Conservation (phyloP, 2,329 filamentous ascomycete species). For the Samsoniella hepiali region DNA sequence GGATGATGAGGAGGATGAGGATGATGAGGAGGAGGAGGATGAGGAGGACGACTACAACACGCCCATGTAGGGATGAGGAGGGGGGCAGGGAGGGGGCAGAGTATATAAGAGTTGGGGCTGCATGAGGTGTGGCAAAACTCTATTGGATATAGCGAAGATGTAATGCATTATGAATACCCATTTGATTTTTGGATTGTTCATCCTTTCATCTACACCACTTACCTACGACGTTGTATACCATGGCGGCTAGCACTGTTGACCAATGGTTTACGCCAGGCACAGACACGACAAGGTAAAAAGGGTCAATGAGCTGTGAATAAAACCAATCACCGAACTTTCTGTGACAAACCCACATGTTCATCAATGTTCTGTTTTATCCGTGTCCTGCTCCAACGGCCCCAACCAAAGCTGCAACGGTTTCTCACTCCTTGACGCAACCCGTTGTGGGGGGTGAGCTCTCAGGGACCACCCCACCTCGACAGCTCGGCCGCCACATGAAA, state of each 20-base stretch:
- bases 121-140: not conserved
- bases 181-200: constrained; percentile 7
- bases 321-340: not conserved
- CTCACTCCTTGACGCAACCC: not conserved
- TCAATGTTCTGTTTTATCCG: too few species aligned
- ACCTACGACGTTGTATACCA: not conserved
- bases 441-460: not conserved
- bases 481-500: constrained; percentile 4
- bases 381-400: not conserved
- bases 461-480: not conserved
- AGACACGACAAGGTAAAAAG: too few species aligned
- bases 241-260: too few species aligned
- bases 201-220: not conserved
- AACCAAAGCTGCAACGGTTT: not conserved
- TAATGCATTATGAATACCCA: constrained; percentile 15
- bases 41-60: constrained; percentile 43
- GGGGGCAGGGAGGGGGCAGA: not conserved
- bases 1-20: constrained; percentile 42
- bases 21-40: constrained; percentile 45
- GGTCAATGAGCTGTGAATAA: not conserved
- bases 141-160: not conserved
- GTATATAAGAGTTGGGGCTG: not conserved
- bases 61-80: not conserved
- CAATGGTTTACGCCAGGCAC: too few species aligned
- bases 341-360: too few species aligned